A percentile compares a stretch with the other conserved stretches of the same genome.
These are phyloP conservation scores for Periconia sp. DNA, from an alignment of 2,329 filamentous ascomycete species.

Conservation along the genomic window DNA sequence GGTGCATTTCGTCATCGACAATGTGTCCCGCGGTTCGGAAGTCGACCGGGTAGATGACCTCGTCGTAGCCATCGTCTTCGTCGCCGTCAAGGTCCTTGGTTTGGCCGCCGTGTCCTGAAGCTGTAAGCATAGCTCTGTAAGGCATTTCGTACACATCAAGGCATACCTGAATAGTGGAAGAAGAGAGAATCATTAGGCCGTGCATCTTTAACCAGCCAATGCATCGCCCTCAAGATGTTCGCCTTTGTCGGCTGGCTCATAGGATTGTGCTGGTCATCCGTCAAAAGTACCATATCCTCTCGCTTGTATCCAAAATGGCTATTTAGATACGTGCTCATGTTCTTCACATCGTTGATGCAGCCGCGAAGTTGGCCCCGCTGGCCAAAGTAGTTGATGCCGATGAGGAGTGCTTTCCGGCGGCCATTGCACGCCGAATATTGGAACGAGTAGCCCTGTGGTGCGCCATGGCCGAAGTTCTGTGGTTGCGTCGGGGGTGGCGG, in stretches of 20 bases:
- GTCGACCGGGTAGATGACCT: conserved; percentile 84
- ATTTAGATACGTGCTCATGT: conserved; percentile 91
- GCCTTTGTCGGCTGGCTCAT: conserved; percentile 97
- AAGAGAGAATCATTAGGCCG: conserved; percentile 92
- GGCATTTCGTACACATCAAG: too few relatives aligned
- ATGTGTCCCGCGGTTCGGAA: conserved; percentile 81
- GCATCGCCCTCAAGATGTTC: conserved; percentile 95
- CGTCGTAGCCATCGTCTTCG: conserved; percentile 81
- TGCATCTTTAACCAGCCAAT: conserved; percentile 96
- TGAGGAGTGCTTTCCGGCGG: conserved; percentile 83
- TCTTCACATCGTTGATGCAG: conserved; percentile 97
- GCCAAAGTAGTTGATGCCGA: conserved; percentile 96
- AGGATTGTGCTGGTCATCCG: conserved; percentile 94
- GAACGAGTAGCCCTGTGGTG: conserved; percentile 80
- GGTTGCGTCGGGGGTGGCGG: conserved; percentile 67
- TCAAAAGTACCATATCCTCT: conserved; percentile 96
- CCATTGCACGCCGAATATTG: conserved; percentile 93
- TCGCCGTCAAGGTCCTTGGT: conserved; percentile 80
- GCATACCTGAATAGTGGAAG: conserved; percentile 91
- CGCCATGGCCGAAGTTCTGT: conserved; percentile 68
- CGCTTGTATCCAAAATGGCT: conserved; percentile 90
- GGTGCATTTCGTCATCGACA: conserved; percentile 82
- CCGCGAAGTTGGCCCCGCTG: conserved; percentile 89
- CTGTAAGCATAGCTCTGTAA: conserved; percentile 13
- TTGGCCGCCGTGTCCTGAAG: conserved; percentile 77